A percentile compares a stretch with the other conserved stretches of the same genome.
These are phyloP conservation scores for Aspergillus hortae DNA, from an alignment of 2,329 filamentous ascomycete genomes.

Conservation along the genomic window DNA sequence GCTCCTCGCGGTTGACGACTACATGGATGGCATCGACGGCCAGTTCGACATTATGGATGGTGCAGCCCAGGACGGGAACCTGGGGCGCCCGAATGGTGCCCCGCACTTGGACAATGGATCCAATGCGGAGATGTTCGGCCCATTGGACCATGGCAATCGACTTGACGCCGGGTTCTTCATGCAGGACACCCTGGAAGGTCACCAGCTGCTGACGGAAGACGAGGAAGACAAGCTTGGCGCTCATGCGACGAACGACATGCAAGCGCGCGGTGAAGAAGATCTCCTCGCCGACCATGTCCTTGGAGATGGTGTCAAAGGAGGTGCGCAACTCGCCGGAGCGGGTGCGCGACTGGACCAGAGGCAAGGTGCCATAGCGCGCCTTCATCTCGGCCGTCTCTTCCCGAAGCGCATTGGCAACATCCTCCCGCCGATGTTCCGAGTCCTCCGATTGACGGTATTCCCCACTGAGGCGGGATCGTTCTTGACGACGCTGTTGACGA, in stretches of 20 bases:
- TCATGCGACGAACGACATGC: conserved; percentile 77
- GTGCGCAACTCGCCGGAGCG: conserved; percentile 47
- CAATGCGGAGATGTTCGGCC: conserved; percentile 76
- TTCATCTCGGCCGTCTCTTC: conserved; percentile 59
- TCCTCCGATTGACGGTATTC: conserved; percentile 37
- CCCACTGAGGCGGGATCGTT: conserved; percentile 40
- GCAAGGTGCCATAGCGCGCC: conserved; percentile 56
- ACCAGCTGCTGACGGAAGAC: conserved; percentile 79
- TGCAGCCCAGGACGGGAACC: conserved; percentile 70
- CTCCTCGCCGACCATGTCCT: conserved; percentile 54
- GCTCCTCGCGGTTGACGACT: conserved; percentile 58
- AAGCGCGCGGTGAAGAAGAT: conserved; percentile 68
- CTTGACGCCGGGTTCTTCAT: conserved; percentile 56
- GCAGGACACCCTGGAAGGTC: conserved; percentile 80
- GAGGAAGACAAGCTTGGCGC: conserved; percentile 77
- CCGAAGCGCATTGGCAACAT: conserved; percentile 44
- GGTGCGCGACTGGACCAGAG: conserved; percentile 56
- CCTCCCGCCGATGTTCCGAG: conserved; percentile 39
- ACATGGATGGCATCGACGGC: conserved; percentile 64
- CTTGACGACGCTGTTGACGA: conserved; percentile 38
- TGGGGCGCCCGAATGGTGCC: conserved; percentile 71
- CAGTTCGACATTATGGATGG: conserved; percentile 73
- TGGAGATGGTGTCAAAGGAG: conserved; percentile 51
- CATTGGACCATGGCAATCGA: conserved; percentile 78
- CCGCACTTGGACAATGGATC: conserved; percentile 73